Evolutionary conservation across 1,139 yeast genomes (phyloP), one percentile per base, ranked within the genome.

Genomic region (Saccharomyces hybrid): DNA sequence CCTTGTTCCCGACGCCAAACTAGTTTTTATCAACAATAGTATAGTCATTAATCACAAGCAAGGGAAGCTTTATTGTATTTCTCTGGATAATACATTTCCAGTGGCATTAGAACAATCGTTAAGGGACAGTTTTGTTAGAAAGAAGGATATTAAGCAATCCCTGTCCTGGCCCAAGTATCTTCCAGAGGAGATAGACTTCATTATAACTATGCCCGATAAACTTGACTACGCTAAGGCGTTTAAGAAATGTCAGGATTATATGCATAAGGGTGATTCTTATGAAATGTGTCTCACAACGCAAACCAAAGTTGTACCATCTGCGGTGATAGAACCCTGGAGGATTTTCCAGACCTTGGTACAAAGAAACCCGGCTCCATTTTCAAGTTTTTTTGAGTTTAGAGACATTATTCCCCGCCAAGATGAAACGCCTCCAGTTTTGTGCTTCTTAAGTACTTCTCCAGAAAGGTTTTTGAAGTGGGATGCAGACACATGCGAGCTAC

Each of bases 291-390:
- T 93, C 46, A 93, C 99, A 0, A 85, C 88, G 0, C 88, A 82
- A 60, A 88, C 95, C 60, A 77, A 76, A 53, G 78, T 91, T 25
- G 71, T 69, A 25, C 73, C 83, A 50, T 84, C 80, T 1, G 58
- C 66, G 16, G 59, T 69, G 16, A 63, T 82, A 14, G 61, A 76
- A 4, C 78, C 96, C 0, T 93, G 98, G 97, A 81, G 81, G 27
- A 76, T 93, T 4, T 95, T 90, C 72, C 84, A 86, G 64, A 78
- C 83, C 1, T 74, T 93, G 52, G 81, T 88, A 0, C 69, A 73
- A 27, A 80, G 80, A 56, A 95, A 95, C 66, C 98, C 99, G 2
- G 88, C 98, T 0, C 99, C 99, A 0, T 91, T 87, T 68, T 84
- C 97, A 1, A 85, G 95, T 57, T 93, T 75, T 67, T 75, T 93